A percentile compares a stretch with the other conserved stretches of the same genome.
phyloP scores from a whole-genome alignment of 2,329 filamentous ascomycete species.

The Fusarium nelsonii region DNA sequence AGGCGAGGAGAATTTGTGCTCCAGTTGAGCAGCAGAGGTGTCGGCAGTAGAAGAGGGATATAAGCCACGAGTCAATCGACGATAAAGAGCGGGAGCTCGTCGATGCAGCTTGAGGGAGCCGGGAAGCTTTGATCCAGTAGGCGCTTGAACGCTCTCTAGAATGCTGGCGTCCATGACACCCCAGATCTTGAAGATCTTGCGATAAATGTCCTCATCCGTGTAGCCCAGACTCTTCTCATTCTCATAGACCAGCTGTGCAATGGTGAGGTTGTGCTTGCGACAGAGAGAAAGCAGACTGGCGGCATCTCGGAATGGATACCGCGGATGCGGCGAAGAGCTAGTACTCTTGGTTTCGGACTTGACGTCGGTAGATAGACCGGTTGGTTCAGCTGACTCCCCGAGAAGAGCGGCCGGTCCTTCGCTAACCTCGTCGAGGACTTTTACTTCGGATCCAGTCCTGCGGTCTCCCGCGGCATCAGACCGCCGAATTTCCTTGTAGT shows the following conservation, averaged over 20 bases:
- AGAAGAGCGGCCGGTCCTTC: slow-evolving; percentile 25
- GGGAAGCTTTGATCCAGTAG: slow-evolving; percentile 56
- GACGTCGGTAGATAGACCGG: slow-evolving; percentile 26
- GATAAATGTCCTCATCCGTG: slow-evolving; percentile 61
- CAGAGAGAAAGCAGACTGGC: slow-evolving; percentile 60
- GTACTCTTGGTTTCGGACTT: slow-evolving; percentile 32
- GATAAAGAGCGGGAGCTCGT: slow-evolving; percentile 61
- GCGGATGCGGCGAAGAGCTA: slow-evolving; percentile 52
- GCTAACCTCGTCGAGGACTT: slow-evolving; percentile 48
- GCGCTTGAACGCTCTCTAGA: slow-evolving; percentile 62
- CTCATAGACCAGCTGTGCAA: slow-evolving; percentile 65
- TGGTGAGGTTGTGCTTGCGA: slow-evolving; percentile 64
- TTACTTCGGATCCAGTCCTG: slow-evolving; percentile 59
- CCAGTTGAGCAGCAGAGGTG: slow-evolving; percentile 23
- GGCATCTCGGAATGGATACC: slow-evolving; percentile 62
- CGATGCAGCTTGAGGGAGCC: slow-evolving; percentile 63
- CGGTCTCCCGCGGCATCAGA: slow-evolving; percentile 61
- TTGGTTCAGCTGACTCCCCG: slow-evolving; percentile 13
- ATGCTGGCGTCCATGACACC: slow-evolving; percentile 66
- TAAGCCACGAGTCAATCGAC: slow-evolving; percentile 59
- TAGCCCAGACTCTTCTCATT: slow-evolving; percentile 66
- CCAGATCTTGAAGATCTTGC: slow-evolving; percentile 63
- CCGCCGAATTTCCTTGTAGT: slow-evolving; percentile 64
- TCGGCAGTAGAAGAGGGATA: slow-evolving; percentile 53
- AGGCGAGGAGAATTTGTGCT: slow-evolving; percentile 24